A percentile compares a stretch with the other conserved stretches of the same genome.
These are phyloP conservation scores for Colletotrichum camelliae DNA, from an alignment of 2,329 filamentous ascomycete species.

Conservation along the genomic window DNA sequence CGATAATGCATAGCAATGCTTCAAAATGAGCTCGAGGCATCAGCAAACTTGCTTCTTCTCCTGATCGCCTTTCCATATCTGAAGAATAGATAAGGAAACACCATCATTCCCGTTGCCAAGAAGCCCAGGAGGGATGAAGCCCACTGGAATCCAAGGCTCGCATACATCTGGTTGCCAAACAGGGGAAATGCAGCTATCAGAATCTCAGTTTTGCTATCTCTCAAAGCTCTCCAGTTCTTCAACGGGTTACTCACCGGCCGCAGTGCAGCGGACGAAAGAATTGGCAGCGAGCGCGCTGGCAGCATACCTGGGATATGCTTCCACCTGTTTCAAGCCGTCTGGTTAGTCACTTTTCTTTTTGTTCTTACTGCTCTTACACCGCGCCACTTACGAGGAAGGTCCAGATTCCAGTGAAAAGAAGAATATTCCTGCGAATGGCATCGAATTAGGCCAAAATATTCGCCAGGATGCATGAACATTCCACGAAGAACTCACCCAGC, in stretches of 20 bases:
- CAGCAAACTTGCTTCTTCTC: slow-evolving; percentile 59
- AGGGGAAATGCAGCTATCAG: slow-evolving; percentile 72
- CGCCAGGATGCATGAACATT: background rate
- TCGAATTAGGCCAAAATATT: background rate
- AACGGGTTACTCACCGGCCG: slow-evolving; percentile 61
- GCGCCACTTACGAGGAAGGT: slow-evolving; percentile 75
- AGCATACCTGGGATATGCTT: slow-evolving; percentile 78
- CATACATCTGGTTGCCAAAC: slow-evolving; percentile 77
- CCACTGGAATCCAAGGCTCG: slow-evolving; percentile 73
- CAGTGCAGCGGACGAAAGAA: slow-evolving; percentile 77
- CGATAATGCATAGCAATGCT: fast-evolving
- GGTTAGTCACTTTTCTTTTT: background rate
- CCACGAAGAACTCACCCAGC: slow-evolving; percentile 60
- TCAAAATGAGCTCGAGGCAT: background rate
- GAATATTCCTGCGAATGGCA: slow-evolving; percentile 62
- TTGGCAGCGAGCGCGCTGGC: slow-evolving; percentile 84
- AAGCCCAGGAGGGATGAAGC: slow-evolving; percentile 67
- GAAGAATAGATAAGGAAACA: slow-evolving; percentile 70
- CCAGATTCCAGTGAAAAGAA: slow-evolving; percentile 85
- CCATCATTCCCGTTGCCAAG: slow-evolving; percentile 64
- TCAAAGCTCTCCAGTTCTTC: background rate
- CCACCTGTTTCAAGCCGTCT: slow-evolving; percentile 51
- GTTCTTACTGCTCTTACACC: background rate
- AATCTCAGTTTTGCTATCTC: background rate
- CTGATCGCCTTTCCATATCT: slow-evolving; percentile 63